Evolutionary conservation across 1,139 yeast genomes (phyloP), one percentile per base, ranked within the genome.

Genomic region (Lodderomyces oxycetoniae): DNA sequence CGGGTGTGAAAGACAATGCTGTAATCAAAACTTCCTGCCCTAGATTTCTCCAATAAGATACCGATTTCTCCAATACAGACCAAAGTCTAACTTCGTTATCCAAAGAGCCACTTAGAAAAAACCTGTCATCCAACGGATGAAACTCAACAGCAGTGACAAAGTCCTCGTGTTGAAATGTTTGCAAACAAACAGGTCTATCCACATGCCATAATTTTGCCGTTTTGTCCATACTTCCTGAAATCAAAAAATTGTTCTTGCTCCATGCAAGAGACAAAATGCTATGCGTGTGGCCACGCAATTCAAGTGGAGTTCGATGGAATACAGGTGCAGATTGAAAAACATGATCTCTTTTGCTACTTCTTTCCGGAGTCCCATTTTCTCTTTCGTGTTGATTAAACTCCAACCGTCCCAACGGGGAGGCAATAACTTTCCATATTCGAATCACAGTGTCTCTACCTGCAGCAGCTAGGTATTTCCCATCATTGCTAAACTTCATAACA

Each of bases 161-260:
- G 55, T 87, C 95, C 21, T 78, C 74, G 50, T 87, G 93, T 17
- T 59, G 55, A 51, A 85, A 88, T 1, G 79, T 68, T 35, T 82
- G 74, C 22, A 89, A 61, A 37, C 87, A 77, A 12, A 66, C 70
- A 2, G 60, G 60, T 32, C 89, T 65, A 30, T 84, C 86, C 9
- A 82, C 72, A 54, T 89, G 95, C 96, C 96, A 89, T 31, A 89
- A 60, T 41, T 76, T 73, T 1, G 79, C 95, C 0, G 94, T 81
- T 44, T 77, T 74, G 57, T 89, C 97, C 84, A 85, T 85, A 5
- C 95, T 82, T 3, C 94, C 82, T 1, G 94, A 71, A 1, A 88
- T 53, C 21, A 89, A 55, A 44, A 89, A 89, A 50, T 81, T 82
- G 57, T 88, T 88, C 46, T 82, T 83, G 37, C 94, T 82, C 97